phyloP scores from a whole-genome alignment of 345 rosid genomes.

The Microthlaspi erraticum region DNA sequence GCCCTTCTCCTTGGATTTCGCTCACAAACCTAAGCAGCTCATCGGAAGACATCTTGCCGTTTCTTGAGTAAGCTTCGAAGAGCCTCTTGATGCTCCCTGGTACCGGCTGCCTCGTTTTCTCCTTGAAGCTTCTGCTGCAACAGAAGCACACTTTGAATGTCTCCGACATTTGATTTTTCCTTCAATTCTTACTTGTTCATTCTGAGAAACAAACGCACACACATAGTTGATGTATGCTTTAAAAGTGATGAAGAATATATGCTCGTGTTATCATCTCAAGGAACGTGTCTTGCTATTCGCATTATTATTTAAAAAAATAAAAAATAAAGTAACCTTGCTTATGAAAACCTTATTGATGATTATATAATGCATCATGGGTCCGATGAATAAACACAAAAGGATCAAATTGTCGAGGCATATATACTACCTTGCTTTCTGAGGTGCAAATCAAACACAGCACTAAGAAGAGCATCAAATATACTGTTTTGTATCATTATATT shows the following conservation, averaged over 20 bases:
- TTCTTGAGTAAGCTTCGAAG: conserved; percentile 55
- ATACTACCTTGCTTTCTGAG: conserved; percentile 32
- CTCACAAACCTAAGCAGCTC: conserved; percentile 62
- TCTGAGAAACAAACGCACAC: conserved; percentile 7
- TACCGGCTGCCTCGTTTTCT: conserved; percentile 60
- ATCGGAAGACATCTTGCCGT: conserved; percentile 57
- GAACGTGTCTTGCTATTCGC: conserved; percentile 26
- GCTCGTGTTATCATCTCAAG: conserved; percentile 38
- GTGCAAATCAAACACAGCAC: conserved; percentile 32
- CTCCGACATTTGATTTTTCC: conserved; percentile 35
- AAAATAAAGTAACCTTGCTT: conserved; percentile 15
- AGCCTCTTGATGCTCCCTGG: conserved; percentile 64
- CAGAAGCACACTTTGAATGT: conserved; percentile 43
- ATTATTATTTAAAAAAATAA: neutral
- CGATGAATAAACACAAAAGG: conserved; percentile 35
- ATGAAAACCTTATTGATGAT: conserved; percentile 12
- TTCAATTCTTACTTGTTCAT: conserved; percentile 2
- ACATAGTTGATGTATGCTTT: conserved; percentile 4
- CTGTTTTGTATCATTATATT: neutral
- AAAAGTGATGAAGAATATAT: conserved; percentile 40
- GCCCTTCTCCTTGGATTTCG: conserved; percentile 57
- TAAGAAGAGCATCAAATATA: conserved; percentile 3
- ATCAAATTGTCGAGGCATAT: conserved; percentile 35
- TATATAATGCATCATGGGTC: conserved; percentile 34
- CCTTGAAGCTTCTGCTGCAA: conserved; percentile 78